These are phyloP conservation scores for Zygoascus flipseniorum DNA, from an alignment of 805 yeast genomes.

Conservation along the genomic window DNA sequence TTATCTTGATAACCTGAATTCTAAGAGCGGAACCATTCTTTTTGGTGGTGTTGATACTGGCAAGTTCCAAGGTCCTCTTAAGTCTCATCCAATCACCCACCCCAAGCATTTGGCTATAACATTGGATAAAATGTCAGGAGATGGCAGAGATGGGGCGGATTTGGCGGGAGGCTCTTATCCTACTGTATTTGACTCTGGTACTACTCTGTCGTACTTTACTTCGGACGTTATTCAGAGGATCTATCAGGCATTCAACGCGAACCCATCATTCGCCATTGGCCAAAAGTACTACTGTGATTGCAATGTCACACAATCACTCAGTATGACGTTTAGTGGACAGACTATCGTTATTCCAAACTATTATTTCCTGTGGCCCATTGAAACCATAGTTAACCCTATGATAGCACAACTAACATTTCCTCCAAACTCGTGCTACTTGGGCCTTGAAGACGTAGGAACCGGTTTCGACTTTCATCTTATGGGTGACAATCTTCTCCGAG, in stretches of 20 bases:
- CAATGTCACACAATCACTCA: slow-evolving; percentile 24
- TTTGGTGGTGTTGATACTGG: slow-evolving; percentile 51
- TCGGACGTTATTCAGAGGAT: slow-evolving; percentile 25
- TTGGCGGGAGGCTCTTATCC: slow-evolving; percentile 19
- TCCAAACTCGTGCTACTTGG: slow-evolving; percentile 29
- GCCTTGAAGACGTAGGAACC: slow-evolving; percentile 25
- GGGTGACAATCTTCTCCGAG: slow-evolving; percentile 57
- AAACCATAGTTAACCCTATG: slow-evolving; percentile 21
- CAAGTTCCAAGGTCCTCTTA: slow-evolving; percentile 38
- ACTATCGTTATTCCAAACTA: slow-evolving; percentile 25
- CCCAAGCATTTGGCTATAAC: slow-evolving; percentile 28
- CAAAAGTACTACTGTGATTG: slow-evolving; percentile 31
- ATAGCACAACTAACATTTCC: slow-evolving; percentile 27
- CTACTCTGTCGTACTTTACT: slow-evolving; percentile 46
- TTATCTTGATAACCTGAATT: slow-evolving; percentile 39
- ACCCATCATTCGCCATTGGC: slow-evolving; percentile 29
- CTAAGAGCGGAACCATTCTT: slow-evolving; percentile 40
- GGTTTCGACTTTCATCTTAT: slow-evolving; percentile 35
- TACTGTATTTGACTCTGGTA: slow-evolving; percentile 48
- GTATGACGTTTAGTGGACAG: slow-evolving; percentile 24
- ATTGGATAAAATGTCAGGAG: slow-evolving; percentile 20
- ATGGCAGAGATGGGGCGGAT: slow-evolving; percentile 21
- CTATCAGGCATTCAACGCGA: slow-evolving; percentile 31
- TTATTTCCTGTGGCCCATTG: slow-evolving; percentile 30
- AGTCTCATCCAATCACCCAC: slow-evolving; percentile 29